These are phyloP conservation scores for Bacidia rubella DNA, from an alignment of 495 filamentous ascomycete species.

Conservation along the genomic window DNA sequence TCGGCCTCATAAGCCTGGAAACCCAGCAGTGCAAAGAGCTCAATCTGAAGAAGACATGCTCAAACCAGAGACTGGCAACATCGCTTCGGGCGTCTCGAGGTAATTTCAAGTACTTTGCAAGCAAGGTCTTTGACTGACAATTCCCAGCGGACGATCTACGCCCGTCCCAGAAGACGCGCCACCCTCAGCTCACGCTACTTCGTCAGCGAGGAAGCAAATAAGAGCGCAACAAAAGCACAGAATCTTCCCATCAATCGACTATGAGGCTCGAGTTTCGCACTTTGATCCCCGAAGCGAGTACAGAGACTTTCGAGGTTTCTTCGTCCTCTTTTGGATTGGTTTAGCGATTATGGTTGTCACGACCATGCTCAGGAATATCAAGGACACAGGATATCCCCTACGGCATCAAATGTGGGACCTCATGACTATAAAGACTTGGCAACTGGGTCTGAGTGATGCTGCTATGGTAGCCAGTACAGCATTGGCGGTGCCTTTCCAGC, in stretches of 20 bases:
- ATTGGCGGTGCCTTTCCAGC: conserved; percentile 61
- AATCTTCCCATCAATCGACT: conserved; percentile 92
- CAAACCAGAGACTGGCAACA: conserved; percentile 7
- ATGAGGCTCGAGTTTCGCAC: conserved; percentile 83
- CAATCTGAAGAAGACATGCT: conserved; percentile 19
- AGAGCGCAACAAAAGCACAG: conserved; percentile 69
- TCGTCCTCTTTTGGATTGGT: conserved; percentile 93
- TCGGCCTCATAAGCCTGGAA: conserved; percentile 26
- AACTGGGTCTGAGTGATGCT: conserved; percentile 69
- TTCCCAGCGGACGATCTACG: conserved; percentile 66
- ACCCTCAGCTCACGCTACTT: conserved; percentile 75
- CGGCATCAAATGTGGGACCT: conserved; percentile 73
- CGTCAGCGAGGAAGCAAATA: conserved; percentile 69
- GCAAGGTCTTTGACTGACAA: conserved; percentile 4
- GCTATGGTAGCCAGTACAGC: conserved; percentile 69
- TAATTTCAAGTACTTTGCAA: background rate
- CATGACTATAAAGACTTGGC: conserved; percentile 76
- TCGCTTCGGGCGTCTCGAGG: conserved; percentile 18
- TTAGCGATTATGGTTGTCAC: conserved; percentile 95
- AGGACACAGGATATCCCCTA: conserved; percentile 81
- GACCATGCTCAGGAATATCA: conserved; percentile 77
- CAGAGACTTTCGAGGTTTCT: conserved; percentile 91
- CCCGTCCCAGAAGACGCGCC: conserved; percentile 83
- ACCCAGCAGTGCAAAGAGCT: conserved; percentile 25
- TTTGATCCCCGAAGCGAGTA: conserved; percentile 91